Percentiles rank a stretch among this genome's conserved stretches.
Conservation (phyloP, 2,329 filamentous ascomycete genomes). For the Purpureocillium takamizusanense region DNA sequence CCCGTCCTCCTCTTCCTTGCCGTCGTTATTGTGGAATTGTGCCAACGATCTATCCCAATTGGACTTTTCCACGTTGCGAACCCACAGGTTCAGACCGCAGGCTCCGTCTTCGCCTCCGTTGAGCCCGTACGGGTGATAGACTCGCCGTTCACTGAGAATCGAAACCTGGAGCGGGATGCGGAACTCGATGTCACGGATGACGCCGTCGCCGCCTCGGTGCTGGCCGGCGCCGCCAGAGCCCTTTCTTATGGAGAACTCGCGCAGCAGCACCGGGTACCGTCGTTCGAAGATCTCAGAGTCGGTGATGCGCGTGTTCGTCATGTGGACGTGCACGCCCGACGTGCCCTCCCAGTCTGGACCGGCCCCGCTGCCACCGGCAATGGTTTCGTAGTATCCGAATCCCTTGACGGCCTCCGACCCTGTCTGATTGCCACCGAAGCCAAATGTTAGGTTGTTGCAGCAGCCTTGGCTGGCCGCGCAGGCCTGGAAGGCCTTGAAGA, state of each 20-base stretch:
- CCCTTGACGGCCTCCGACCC: constrained; percentile 42
- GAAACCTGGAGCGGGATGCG: constrained; percentile 67
- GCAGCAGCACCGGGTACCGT: constrained; percentile 58
- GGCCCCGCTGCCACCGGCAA: constrained; percentile 68
- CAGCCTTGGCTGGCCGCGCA: constrained; percentile 73
- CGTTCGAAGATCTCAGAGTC: constrained; percentile 73
- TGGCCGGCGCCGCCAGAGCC: constrained; percentile 50
- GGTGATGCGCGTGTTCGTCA: constrained; percentile 81
- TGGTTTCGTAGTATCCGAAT: constrained; percentile 84
- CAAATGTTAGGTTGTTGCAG: constrained; percentile 80
- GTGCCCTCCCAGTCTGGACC: constrained; percentile 66
- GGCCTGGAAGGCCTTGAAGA: constrained; percentile 70
- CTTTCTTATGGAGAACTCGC: constrained; percentile 56
- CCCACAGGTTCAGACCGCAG: constrained; percentile 82
- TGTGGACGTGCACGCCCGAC: constrained; percentile 71
- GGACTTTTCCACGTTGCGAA: constrained; percentile 57
- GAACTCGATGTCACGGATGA: constrained; percentile 74
- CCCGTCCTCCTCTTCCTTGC: constrained; percentile 14
- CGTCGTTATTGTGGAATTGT: constrained; percentile 23
- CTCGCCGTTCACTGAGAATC: constrained; percentile 70
- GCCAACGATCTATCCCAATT: constrained; percentile 37
- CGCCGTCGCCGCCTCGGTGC: constrained; percentile 65
- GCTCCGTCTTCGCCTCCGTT: constrained; percentile 71
- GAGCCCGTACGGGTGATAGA: constrained; percentile 65
- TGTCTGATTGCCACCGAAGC: constrained; percentile 63